Evolutionary conservation across 2,329 filamentous ascomycete genomes (phyloP).

Genomic region (Dactylellina leptospora): DNA sequence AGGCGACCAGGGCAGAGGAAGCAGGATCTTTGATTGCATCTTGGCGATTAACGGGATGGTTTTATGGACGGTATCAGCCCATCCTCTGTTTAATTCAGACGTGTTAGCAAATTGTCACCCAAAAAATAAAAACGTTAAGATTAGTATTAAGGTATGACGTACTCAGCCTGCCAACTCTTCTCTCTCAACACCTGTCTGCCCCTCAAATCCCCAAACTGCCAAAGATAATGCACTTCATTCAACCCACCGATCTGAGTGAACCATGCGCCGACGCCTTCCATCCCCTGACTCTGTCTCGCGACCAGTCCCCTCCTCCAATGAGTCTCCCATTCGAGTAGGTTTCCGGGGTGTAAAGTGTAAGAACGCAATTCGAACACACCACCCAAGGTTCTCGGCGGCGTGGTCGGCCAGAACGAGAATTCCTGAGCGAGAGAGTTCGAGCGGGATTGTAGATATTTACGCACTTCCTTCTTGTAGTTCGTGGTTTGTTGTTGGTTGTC

Average conservation of each 20-base stretch:
- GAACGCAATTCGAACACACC: conserved; percentile 95
- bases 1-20: conserved; percentile 96
- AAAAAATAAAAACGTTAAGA: not conserved
- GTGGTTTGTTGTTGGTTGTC: conserved; percentile 82
- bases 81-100: conserved; percentile 73
- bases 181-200: conserved; percentile 89
- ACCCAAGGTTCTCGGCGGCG: conserved; percentile 84
- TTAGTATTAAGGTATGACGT: conserved; percentile 4
- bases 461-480: conserved; percentile 84
- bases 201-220: conserved; percentile 97
- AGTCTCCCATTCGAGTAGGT: conserved; percentile 97
- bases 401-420: conserved; percentile 99
- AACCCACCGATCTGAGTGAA: conserved; percentile 98
- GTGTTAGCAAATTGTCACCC: not conserved
- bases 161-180: conserved; percentile 76
- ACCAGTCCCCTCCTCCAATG: conserved; percentile 94
- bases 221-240: conserved; percentile 97
- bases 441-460: conserved; percentile 83
- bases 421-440: conserved; percentile 96
- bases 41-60: conserved; percentile 95
- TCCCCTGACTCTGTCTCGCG: conserved; percentile 84
- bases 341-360: conserved; percentile 94
- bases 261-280: conserved; percentile 98
- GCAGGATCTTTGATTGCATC: conserved; percentile 93
- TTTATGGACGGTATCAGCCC: conserved; percentile 97